Conservation (phyloP, 1,139 yeast genomes). For the Blastobotrys aristatus region DNA sequence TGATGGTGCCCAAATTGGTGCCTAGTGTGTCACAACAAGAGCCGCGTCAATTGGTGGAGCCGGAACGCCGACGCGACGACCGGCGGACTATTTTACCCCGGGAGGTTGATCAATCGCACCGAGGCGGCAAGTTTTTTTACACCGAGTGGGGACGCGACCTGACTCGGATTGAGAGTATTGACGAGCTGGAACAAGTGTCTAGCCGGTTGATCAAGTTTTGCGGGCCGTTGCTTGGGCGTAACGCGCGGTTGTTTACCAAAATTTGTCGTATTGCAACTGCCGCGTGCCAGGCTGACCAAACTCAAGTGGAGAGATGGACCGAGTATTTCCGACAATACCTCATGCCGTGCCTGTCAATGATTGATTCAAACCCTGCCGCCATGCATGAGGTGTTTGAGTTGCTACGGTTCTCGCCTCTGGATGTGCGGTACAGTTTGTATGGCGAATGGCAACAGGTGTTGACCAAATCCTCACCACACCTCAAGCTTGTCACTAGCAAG, state of each 20-base stretch:
- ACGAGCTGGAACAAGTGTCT: constrained; percentile 45
- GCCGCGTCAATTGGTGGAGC: background rate
- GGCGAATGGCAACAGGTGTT: constrained; percentile 69
- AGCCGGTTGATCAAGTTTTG: constrained; percentile 49
- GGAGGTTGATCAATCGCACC: background rate
- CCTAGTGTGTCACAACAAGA: background rate
- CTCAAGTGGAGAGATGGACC: constrained; percentile 43
- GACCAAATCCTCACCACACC: constrained; percentile 49
- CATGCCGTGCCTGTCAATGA: constrained; percentile 60
- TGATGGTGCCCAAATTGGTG: background rate
- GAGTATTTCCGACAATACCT: constrained; percentile 60
- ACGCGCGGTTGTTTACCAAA: constrained; percentile 48
- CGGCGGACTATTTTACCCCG: background rate
- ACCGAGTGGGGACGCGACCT: constrained; percentile 45
- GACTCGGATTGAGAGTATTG: constrained; percentile 38
- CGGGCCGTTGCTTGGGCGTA: constrained; percentile 54
- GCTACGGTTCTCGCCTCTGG: constrained; percentile 51
- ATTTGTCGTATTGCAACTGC: constrained; percentile 54
- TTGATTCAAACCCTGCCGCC: constrained; percentile 57
- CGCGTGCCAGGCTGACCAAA: constrained; percentile 25
- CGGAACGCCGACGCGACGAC: background rate
- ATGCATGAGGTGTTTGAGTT: constrained; percentile 58
- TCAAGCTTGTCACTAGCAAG: constrained; percentile 59
- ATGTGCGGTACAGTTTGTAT: constrained; percentile 70
- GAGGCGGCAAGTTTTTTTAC: constrained; percentile 45